phyloP scores from a whole-genome alignment of 805 yeast genomes.

The Starmerella sirachaensis region DNA sequence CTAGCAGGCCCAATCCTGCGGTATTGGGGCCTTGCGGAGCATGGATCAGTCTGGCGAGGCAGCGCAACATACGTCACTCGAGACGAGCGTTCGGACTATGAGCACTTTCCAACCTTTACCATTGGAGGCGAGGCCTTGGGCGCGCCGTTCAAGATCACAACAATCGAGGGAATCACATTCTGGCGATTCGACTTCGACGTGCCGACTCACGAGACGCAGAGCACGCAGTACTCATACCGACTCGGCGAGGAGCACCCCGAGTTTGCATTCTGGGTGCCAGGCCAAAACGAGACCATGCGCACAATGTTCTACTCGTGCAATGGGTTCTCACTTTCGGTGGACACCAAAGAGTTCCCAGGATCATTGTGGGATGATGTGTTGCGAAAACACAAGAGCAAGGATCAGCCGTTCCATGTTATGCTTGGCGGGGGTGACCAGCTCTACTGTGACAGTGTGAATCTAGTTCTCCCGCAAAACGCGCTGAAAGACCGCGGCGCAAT shows the following conservation, averaged over 20 bases:
- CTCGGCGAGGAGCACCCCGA: slow-evolving; percentile 38
- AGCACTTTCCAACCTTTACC: slow-evolving; percentile 28
- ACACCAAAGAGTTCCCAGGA: slow-evolving; percentile 54
- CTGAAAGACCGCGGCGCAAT: slow-evolving; percentile 35
- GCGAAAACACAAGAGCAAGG: slow-evolving; percentile 42
- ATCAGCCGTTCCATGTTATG: slow-evolving; percentile 76
- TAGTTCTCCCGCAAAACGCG: slow-evolving; percentile 29
- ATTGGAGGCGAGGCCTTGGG: slow-evolving; percentile 7
- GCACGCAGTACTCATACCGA: slow-evolving; percentile 48
- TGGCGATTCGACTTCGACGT: slow-evolving; percentile 54
- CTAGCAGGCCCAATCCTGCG: slow-evolving; percentile 62
- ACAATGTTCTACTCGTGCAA: slow-evolving; percentile 77
- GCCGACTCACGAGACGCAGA: slow-evolving; percentile 36
- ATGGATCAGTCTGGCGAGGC: slow-evolving; percentile 44
- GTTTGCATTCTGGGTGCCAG: slow-evolving; percentile 62
- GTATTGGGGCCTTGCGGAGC: slow-evolving; percentile 50
- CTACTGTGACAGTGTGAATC: slow-evolving; percentile 71
- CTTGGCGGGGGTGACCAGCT: slow-evolving; percentile 96
- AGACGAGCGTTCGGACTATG: slow-evolving; percentile 27
- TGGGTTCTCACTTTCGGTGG: slow-evolving; percentile 70
- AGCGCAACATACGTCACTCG: slow-evolving; percentile 53
- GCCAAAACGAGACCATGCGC: slow-evolving; percentile 57
- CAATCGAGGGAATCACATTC: slow-evolving; percentile 36
- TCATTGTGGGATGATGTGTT: slow-evolving; percentile 81
- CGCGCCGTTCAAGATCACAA: slow-evolving; percentile 36